These are phyloP conservation scores for Serendipita sp. DNA, from an alignment of 768 basidiomycete genomes.

Conservation along the genomic window DNA sequence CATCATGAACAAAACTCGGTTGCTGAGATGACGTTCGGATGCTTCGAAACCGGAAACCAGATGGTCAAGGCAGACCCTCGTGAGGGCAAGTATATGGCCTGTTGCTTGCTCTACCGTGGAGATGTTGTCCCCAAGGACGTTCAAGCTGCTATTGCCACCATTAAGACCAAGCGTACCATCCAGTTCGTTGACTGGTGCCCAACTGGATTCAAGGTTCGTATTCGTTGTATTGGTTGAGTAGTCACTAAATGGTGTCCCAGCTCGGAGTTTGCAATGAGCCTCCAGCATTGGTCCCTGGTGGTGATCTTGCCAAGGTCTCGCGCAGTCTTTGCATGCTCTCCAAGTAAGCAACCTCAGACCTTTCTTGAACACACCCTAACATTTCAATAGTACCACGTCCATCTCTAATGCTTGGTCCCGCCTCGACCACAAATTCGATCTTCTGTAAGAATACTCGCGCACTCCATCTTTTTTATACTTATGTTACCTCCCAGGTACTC, in stretches of 20 bases:
- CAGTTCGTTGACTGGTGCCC: constrained; percentile 98
- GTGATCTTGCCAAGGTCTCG: constrained; percentile 85
- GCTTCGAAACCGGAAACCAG: constrained; percentile 93
- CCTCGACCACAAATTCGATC: constrained; percentile 94
- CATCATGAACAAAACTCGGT: constrained; percentile 95
- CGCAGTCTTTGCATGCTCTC: constrained; percentile 97
- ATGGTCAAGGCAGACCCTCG: constrained; percentile 95
- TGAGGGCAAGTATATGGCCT: constrained; percentile 98
- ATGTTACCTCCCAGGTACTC: constrained; percentile 36
- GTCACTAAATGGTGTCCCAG: constrained; percentile 28
- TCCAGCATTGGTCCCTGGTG: constrained; percentile 77
- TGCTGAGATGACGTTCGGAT: constrained; percentile 94
- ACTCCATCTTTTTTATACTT: neutral
- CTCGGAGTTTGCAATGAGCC: constrained; percentile 97
- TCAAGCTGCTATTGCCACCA: constrained; percentile 76
- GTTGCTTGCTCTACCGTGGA: constrained; percentile 82
- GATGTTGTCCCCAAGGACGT: constrained; percentile 96
- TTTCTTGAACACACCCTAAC: neutral
- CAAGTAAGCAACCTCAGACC: constrained; percentile 31
- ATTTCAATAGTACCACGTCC: constrained; percentile 54
- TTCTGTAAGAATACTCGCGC: constrained; percentile 31
- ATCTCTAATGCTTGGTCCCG: constrained; percentile 93
- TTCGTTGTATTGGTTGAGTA: neutral
- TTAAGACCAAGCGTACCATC: constrained; percentile 96
- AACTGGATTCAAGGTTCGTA: constrained; percentile 74